Evolutionary conservation across 2,329 filamentous ascomycete genomes (phyloP).

Genomic region (Verticillium tricorpus): DNA sequence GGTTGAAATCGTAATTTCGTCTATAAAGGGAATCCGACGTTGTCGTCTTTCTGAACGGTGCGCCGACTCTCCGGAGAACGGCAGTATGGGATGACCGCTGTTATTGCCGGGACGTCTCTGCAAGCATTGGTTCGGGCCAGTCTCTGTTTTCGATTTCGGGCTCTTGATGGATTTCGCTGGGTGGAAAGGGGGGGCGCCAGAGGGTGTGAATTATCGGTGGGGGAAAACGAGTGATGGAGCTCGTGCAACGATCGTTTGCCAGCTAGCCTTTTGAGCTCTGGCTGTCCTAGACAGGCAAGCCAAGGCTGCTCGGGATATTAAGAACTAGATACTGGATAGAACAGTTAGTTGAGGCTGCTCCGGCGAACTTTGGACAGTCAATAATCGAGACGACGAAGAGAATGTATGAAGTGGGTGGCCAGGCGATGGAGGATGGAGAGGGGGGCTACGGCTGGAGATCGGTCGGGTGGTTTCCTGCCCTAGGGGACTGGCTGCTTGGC

Average conservation of each 20-base stretch:
- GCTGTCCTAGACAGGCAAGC: not conserved
- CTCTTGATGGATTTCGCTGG: not conserved
- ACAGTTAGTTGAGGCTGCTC: not conserved
- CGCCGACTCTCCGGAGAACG: not conserved
- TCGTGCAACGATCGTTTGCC: not conserved
- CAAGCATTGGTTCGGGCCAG: not conserved
- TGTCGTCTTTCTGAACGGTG: not conserved
- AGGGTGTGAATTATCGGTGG: not conserved
- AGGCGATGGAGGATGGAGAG: not conserved
- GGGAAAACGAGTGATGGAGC: not conserved
- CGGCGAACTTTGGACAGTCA: not conserved
- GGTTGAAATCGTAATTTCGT: not conserved
- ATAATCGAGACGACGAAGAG: not conserved
- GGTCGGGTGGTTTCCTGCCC: not conserved
- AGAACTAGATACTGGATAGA: constrained; percentile 2
- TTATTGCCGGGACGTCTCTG: not conserved
- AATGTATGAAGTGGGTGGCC: not conserved
- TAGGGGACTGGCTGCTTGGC: not conserved
- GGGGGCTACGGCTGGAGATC: not conserved
- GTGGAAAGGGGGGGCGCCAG: not conserved
- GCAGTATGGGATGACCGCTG: not conserved
- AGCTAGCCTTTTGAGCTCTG: too few species aligned
- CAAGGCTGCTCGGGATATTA: not conserved
- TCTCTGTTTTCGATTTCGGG: too few species aligned
- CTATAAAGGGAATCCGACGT: not conserved